Conservation (phyloP, 2,329 filamentous ascomycete species). For the Tympanopsis confertula region DNA sequence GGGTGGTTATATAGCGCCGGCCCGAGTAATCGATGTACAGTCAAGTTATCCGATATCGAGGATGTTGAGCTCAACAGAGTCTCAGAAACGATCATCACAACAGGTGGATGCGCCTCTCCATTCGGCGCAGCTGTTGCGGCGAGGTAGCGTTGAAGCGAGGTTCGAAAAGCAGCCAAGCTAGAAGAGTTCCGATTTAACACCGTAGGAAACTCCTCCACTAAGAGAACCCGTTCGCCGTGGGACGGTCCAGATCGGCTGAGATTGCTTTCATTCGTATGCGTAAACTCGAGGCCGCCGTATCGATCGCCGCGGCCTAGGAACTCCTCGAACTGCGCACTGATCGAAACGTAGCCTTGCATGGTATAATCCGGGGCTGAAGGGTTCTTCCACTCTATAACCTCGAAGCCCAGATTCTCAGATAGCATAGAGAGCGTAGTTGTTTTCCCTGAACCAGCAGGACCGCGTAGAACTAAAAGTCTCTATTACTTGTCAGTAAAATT, state of each 20-base stretch:
- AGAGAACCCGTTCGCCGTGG: slow-evolving; percentile 42
- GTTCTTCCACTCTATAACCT: slow-evolving; percentile 85
- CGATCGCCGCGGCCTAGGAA: slow-evolving; percentile 74
- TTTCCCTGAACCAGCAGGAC: slow-evolving; percentile 83
- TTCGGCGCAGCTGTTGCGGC: slow-evolving; percentile 44
- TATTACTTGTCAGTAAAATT: slow-evolving; percentile 45
- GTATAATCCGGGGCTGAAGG: slow-evolving; percentile 47
- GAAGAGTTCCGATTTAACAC: slow-evolving; percentile 57
- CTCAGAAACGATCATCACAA: slow-evolving; percentile 87
- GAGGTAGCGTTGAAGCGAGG: slow-evolving; percentile 64
- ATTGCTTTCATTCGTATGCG: slow-evolving; percentile 15
- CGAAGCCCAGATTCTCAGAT: slow-evolving; percentile 63
- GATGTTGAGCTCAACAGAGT: slow-evolving; percentile 77
- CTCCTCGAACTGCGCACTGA: slow-evolving; percentile 77
- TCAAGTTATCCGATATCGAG: slow-evolving; percentile 80
- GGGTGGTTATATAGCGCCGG: slow-evolving; percentile 76
- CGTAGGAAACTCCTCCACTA: slow-evolving; percentile 75
- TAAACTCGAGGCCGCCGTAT: slow-evolving; percentile 58
- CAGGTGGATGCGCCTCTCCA: slow-evolving; percentile 45
- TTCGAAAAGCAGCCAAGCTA: slow-evolving; percentile 60
- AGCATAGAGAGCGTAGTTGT: slow-evolving; percentile 76
- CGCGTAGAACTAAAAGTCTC: slow-evolving; percentile 74
- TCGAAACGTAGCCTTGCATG: slow-evolving; percentile 46
- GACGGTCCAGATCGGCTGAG: slow-evolving; percentile 9
- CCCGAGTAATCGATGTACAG: slow-evolving; percentile 78